Evolutionary conservation across 1,139 yeast species (phyloP), one percentile per base, ranked within the genome.

Genomic region (Debaryomyces nepalensis): DNA sequence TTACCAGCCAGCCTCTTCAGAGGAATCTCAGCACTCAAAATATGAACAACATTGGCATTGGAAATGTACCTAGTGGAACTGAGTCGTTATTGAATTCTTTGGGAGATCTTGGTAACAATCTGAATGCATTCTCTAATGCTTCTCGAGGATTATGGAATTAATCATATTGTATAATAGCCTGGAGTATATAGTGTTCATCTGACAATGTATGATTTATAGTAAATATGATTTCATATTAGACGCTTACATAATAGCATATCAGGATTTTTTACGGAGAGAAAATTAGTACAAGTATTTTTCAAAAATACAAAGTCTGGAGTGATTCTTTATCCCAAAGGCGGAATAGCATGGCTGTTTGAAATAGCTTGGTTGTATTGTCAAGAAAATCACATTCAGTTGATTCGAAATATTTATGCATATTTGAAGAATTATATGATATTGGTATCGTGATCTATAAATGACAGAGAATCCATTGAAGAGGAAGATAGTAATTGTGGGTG

Each of bases 401-500:
- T n/a, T n/a, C n/a, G 32, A 9, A 5, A 16, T 15, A 27, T 15
- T 8, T 27, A 8, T 29, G 32, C 18, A 4, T 18, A 29, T 15
- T 14, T 14, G 35, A 14, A 15, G 14, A 33, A 15, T 10, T 34
- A 24, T 11, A 26, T 34, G 37, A 26, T 24, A 34, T 21, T n/a
- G 22, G 22, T 29, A 29, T 34, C 29, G 14, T 24, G n/a, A n/a
- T 16, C 5, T 9, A 24, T 7, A 34, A 9, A 34, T 34, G 37
- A 21, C 36, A 16, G 43, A 39, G 14, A 34, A 36, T 23, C 9
- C 52, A 7, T 73, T 83, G 30, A 81, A 81, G 53, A 74, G 96
- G 62, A 90, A 90, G 61, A 70, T 90, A 38, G 97, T 90, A 41
- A 90, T 90, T 37, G 95, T 90, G 11, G 97, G 97, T 23, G 97